Evolutionary conservation across 164 flowering plant genomes (phyloP), one percentile per base, ranked within the genome.

Genomic region (Umbellularia californica): DNA sequence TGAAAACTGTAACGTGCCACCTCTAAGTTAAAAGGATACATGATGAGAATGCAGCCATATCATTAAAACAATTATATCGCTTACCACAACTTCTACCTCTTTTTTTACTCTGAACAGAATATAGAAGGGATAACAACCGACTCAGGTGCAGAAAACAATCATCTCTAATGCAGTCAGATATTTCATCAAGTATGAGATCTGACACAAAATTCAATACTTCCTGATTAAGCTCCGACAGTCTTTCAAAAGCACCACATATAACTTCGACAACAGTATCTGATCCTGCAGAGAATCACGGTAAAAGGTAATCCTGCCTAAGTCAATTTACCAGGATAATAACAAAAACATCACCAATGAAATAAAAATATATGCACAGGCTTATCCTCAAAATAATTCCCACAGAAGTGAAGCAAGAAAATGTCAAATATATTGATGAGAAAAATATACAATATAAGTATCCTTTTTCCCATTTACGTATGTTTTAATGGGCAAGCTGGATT

Each of bases 251-350:
- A 74, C 77, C 41, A 75, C 27, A 78, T 58, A 92, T 77, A 79
- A 92, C 92, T 79, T 90, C 95, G 78, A 88, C 81, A 81, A 88
- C 80, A 65, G 82, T 76, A 25, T 82, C 83, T 71, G 97, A 77
- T 52, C 90, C 98, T 93, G 89, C 58, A 81, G 68, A 33, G 14
- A 41, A 2, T 72, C 23, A 81, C 63, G 65, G 63, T 19, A 47
- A 72, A 55, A 55, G n/a, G n/a, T 17, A 55, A 55, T 55, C 17
- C 60, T 41, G 47, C 24, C 68, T 28, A 30, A 67, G 50, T 28
- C 69, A 28, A 30, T 67, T 67, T 64, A 22, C 28, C 47, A 67
- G 69, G 69, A 67, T 25, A 30, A 72, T 14, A 47, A 66, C 23
- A 58, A 35, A 7, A 69, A 52, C 62, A 23, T 14, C 60, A 55